phyloP scores from a whole-genome alignment of 371 early-diverging fungal species.

The Mucor lusitanicus region DNA sequence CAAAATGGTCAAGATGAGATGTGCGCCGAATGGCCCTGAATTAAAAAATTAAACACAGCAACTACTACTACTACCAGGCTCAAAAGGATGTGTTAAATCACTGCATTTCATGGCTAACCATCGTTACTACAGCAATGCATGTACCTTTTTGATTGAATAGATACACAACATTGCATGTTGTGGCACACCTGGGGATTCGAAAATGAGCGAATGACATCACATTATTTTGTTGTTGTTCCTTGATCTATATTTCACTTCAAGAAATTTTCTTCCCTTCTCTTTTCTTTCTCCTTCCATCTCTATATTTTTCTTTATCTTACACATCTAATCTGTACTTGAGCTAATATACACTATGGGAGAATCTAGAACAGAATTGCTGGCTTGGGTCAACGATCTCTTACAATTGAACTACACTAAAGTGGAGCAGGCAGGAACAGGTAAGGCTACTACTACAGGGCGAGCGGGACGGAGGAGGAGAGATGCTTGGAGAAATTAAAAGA shows the following conservation, averaged over 20 bases:
- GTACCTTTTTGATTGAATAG: background rate
- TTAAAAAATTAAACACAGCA: too few relatives aligned
- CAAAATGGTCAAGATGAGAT: too few relatives aligned
- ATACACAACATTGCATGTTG: background rate
- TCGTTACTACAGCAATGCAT: background rate
- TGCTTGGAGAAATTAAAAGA: background rate
- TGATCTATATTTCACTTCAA: background rate
- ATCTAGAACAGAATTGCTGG: constrained; percentile 83
- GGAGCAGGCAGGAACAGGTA: constrained; percentile 93
- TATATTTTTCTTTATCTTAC: background rate
- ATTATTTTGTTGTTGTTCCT: background rate
- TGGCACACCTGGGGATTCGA: background rate
- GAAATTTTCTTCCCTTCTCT: background rate
- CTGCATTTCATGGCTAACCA: background rate
- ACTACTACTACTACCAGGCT: background rate
- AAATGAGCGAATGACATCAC: background rate
- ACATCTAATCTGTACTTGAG: background rate
- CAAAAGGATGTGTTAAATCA: background rate
- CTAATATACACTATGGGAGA: constrained; percentile 60
- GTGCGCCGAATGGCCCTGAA: too few relatives aligned
- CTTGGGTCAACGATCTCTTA: constrained; percentile 91
- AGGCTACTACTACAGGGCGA: background rate
- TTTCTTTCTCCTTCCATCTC: background rate
- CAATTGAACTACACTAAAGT: constrained; percentile 87
- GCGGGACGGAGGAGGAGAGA: background rate